Base-by-base conservation (phyloP, 1,139 yeast genomes). In the Candida sp. region DNA sequence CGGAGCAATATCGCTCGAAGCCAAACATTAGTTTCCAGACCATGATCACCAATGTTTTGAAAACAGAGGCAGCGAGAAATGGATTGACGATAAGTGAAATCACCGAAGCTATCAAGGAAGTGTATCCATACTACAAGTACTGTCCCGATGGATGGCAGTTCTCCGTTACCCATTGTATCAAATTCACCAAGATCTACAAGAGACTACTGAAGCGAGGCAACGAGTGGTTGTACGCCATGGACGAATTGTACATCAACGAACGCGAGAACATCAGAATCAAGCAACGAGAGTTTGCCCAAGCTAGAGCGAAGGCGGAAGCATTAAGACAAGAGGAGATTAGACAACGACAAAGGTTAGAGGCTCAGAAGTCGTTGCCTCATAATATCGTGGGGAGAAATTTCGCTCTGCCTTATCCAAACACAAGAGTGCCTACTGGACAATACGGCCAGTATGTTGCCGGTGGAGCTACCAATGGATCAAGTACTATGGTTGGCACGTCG, bases 111-210 rank as follows among this genome's bases (percentile, higher is more conserved):
- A 90, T 94, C 48, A 89, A 89, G 64, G 96, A 90, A 40, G 71
- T 88, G 8, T 93, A 89, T 67, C 99, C 98, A 1, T 94, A 90
- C 69, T 94, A 90, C 69, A 83, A 87, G 63, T 94, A 90, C 69
- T 92, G 98, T 63, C 92, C 96, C 1, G 97, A 92, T 67, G 98
- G 98, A 2, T 94, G 99, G 99, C 99, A 94, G 70, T 87, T 90
- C 63, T 84, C 96, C 1, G 96, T 94, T 12, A 81, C 96, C 45
- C 99, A 94, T 70, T 92, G 91, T 61, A 77, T 94, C 42, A 88
- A 93, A 26, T 77, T 91, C 58, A 92, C 92, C 69, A 91, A 91
- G 69, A 85, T 93, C 7, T 94, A 94, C 72, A 81, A 85, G 52
- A 85, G 88, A 59, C 85, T 88, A 7, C 78, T 86, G 33, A 70